Percentiles rank a stretch among this genome's conserved stretches.
Evolutionary conservation across 441 rosid species (phyloP).

Genomic region (Pelargonium citronellum): DNA sequence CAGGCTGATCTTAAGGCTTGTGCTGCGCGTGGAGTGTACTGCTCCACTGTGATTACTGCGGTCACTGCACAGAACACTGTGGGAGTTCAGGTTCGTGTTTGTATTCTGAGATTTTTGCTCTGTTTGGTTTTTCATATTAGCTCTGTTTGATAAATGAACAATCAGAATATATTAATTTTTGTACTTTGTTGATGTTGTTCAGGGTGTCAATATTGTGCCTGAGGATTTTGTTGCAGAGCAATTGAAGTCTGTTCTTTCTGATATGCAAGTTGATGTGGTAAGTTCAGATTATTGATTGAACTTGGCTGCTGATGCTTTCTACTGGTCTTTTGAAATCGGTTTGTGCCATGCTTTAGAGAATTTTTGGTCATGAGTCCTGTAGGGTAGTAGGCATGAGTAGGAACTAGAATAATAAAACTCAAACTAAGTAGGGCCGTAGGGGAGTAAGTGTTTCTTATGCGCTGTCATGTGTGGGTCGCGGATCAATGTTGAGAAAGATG

Average conservation of each 20-base stretch:
- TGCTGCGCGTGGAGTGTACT: slow-evolving; percentile 78
- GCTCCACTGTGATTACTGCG: slow-evolving; percentile 82
- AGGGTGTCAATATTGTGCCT: slow-evolving; percentile 45
- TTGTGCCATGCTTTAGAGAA: not conserved
- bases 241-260: slow-evolving; percentile 61
- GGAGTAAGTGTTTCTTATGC: not conserved
- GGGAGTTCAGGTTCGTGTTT: slow-evolving; percentile 64
- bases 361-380: not conserved
- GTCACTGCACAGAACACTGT: slow-evolving; percentile 88
- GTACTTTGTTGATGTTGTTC: slow-evolving; percentile 3
- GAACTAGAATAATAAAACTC: not conserved
- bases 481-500: too few species aligned
- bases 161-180: too few species aligned
- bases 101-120: not conserved
- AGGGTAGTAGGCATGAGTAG: not conserved
- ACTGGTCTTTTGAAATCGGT: not conserved
- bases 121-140: not conserved
- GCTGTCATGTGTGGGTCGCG: not conserved
- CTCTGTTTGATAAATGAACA: too few species aligned
- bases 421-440: not conserved
- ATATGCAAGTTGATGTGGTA: slow-evolving; percentile 73
- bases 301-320: not conserved
- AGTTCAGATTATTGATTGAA: slow-evolving; percentile 16
- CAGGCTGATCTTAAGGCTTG: slow-evolving; percentile 94
- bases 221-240: slow-evolving; percentile 55